Evolutionary conservation across 129 eudicot genomes (phyloP).

Genomic region (Lactuca saligna): DNA sequence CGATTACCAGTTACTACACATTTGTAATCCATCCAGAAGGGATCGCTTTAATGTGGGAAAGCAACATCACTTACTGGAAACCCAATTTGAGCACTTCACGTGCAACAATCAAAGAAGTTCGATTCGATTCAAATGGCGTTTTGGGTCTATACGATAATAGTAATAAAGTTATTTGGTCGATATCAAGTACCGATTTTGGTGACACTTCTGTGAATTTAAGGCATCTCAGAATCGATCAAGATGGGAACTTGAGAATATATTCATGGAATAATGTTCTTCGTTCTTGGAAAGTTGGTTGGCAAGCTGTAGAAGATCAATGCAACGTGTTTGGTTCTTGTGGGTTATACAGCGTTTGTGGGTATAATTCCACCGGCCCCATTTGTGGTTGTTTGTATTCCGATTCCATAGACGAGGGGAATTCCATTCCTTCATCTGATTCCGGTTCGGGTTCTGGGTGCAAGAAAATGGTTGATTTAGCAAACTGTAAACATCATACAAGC

Average conservation of each 20-base stretch:
- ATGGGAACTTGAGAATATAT: conserved; percentile 78
- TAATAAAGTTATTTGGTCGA: conserved; percentile 45
- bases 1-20: conserved; percentile 61
- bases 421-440: conserved; percentile 29
- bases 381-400: conserved; percentile 54
- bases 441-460: conserved; percentile 47
- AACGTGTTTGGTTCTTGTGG: conserved; percentile 81
- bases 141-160: conserved; percentile 51
- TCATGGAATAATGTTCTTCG: conserved; percentile 50
- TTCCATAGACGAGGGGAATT: conserved; percentile 22
- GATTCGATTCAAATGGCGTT: conserved; percentile 51
- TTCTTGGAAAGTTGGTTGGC: conserved; percentile 73
- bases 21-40: conserved; percentile 52
- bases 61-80: conserved; percentile 75
- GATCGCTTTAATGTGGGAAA: conserved; percentile 63
- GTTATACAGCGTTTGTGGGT: conserved; percentile 64
- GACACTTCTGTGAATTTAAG: conserved; percentile 53
- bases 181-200: conserved; percentile 56
- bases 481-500: conserved; percentile 70
- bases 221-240: conserved; percentile 67
- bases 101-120: conserved; percentile 48
- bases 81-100: conserved; percentile 34
- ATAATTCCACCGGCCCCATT: conserved; percentile 58
- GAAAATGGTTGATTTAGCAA: conserved; percentile 70
- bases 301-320: conserved; percentile 79